Percentiles rank a stretch among this genome's conserved stretches.
Conservation (phyloP, 345 rosid species). For the Euphorbia tirucalli region DNA sequence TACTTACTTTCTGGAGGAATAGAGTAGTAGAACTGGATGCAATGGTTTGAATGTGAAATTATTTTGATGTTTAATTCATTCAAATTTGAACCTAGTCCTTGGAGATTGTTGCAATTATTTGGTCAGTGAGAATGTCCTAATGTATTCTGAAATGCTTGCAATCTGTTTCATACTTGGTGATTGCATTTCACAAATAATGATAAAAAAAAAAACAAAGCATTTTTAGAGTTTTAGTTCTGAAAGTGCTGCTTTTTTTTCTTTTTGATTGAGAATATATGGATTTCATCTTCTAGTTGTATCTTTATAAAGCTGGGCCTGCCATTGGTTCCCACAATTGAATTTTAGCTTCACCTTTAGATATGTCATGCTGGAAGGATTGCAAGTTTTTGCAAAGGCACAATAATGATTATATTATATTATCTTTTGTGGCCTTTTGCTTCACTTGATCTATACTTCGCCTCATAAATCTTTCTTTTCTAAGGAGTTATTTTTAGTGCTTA, state of each 20-base stretch:
- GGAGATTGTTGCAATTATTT: too few species aligned
- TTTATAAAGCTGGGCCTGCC: conserved; percentile 10
- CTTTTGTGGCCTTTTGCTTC: conserved; percentile 6
- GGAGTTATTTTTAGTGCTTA: too few species aligned
- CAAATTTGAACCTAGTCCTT: too few species aligned
- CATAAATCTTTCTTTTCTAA: too few species aligned
- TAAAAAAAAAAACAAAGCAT: too few species aligned
- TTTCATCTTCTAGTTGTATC: conserved; percentile 6
- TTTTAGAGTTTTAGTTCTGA: too few species aligned
- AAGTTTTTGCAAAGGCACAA: conserved; percentile 7
- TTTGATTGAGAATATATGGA: conserved; percentile 33
- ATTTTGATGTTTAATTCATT: neutral
- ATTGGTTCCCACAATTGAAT: conserved; percentile 1
- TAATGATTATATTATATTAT: conserved; percentile 11
- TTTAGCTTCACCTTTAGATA: conserved; percentile 11
- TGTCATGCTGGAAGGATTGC: conserved; percentile 11
- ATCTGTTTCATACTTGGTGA: neutral
- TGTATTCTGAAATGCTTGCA: neutral
- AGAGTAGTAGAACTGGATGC: neutral
- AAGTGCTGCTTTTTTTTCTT: conserved; percentile 19
- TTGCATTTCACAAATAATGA: conserved; percentile 13
- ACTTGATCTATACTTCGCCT: conserved; percentile 1
- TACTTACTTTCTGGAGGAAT: neutral
- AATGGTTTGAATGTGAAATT: neutral
- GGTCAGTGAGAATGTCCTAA: too few species aligned